phyloP scores from a whole-genome alignment of 2,329 filamentous ascomycete genomes.

The Aspergillus sp. region DNA sequence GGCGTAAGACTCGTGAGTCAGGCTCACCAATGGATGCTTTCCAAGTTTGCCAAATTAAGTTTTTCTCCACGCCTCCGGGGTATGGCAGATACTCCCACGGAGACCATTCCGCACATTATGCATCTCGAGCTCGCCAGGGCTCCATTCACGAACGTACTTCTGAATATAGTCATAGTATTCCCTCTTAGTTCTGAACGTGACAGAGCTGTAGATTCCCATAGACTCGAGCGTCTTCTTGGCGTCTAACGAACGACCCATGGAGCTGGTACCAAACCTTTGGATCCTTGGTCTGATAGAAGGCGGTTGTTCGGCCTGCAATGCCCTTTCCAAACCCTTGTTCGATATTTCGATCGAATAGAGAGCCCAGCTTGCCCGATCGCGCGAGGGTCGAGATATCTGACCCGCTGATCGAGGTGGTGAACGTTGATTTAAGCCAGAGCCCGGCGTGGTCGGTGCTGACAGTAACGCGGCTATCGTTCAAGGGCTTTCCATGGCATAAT shows the following conservation, averaged over 20 bases:
- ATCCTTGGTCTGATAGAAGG: conserved; percentile 51
- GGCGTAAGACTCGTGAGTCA: conserved; percentile 34
- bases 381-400: conserved; percentile 30
- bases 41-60: conserved; percentile 48
- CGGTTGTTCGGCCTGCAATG: conserved; percentile 44
- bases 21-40: conserved; percentile 46
- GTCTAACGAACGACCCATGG: conserved; percentile 52
- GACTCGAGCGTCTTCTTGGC: conserved; percentile 44
- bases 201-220: conserved; percentile 46
- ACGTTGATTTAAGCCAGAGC: conserved; percentile 46
- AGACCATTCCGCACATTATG: conserved; percentile 43
- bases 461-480: conserved; percentile 24
- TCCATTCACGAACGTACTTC: conserved; percentile 32
- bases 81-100: conserved; percentile 48
- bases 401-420: conserved; percentile 41
- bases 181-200: conserved; percentile 5
- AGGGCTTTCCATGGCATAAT: conserved; percentile 17
- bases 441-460: conserved; percentile 51
- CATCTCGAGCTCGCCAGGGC: conserved; percentile 45
- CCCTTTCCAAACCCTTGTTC: conserved; percentile 37
- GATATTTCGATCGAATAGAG: conserved; percentile 36
- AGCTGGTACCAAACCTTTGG: conserved; percentile 51
- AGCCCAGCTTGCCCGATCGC: conserved; percentile 28
- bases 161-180: conserved; percentile 26
- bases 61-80: conserved; percentile 44